Evolutionary conservation across 225 moss, liverwort and hornwort genomes (phyloP), one percentile per base, ranked within the genome.

Genomic region (Takakia lepidozioides): DNA sequence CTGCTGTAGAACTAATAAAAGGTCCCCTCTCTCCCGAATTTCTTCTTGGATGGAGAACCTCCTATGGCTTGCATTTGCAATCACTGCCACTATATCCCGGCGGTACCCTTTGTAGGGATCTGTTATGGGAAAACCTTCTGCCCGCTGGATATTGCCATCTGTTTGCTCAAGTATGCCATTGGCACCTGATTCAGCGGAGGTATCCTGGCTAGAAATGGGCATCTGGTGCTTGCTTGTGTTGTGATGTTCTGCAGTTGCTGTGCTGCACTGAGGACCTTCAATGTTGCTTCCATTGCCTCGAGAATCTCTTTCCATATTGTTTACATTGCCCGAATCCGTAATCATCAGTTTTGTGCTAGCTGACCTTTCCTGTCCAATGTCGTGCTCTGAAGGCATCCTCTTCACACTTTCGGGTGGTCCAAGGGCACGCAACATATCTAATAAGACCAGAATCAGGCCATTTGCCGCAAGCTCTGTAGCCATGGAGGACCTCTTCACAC

Each of bases 51-150:
- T 19, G 29, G 21, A 5, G 24, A 52, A 65, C 50, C 67, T 90
- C 21, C 64, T 64, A 51, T 80, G 38, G 25, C 82, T 63, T 19
- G 77, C 69, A 46, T 83, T 98, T 18, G 80, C 98, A 49, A 98
- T 71, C 47, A 85, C 85, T 8, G 90, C 91, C 39, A 98, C 81
- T 37, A 98, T 46, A 48, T 98, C 98, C 51, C 98, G 76, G 34
- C 98, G 74, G 57, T 98, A 98, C 13, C 98, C 98, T 8, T 46
- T 32, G 45, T 85, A 98, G 3, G 63, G 59, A 54, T 78, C 71
- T 44, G 43, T 69, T 20, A 27, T 38, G 10, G 87, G 87, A 49
- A 76, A 72, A n/a, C 3, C 22, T 14, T 61, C 63, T 32, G 8
- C n/a, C n/a, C n/a, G n/a, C n/a, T n/a, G n/a, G n/a, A n/a, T n/a